Percentiles rank a stretch among this genome's conserved stretches.
phyloP scores from a whole-genome alignment of 2,329 filamentous ascomycete species.

The Fusarium liriodendri region DNA sequence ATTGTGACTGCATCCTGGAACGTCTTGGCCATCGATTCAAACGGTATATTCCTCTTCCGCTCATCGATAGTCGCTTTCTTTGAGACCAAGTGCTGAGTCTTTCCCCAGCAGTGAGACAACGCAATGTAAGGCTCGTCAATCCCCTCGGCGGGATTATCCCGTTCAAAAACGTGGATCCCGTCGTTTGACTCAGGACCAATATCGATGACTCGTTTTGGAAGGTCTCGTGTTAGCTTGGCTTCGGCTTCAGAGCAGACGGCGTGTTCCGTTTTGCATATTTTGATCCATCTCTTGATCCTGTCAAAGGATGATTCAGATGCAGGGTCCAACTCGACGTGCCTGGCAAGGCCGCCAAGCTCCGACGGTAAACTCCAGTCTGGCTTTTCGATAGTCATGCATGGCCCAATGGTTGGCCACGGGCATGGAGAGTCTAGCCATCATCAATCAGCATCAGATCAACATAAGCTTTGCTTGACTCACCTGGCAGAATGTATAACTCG shows the following conservation, averaged over 20 bases:
- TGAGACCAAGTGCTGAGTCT: slow-evolving; percentile 20
- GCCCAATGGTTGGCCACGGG: slow-evolving; percentile 37
- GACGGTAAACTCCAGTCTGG: slow-evolving; percentile 9
- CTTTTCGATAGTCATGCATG: slow-evolving; percentile 15
- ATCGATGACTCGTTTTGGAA: slow-evolving; percentile 36
- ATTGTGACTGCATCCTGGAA: slow-evolving; percentile 36
- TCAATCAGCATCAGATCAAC: neutral
- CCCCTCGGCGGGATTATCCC: slow-evolving; percentile 13
- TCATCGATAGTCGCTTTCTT: slow-evolving; percentile 17
- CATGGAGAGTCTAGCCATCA: neutral
- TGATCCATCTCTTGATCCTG: slow-evolving; percentile 33
- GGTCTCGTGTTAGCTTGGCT: neutral
- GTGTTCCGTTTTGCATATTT: slow-evolving; percentile 24
- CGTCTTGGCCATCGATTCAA: slow-evolving; percentile 20
- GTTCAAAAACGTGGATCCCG: slow-evolving; percentile 29
- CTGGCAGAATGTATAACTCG: slow-evolving; percentile 34
- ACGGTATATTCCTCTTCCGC: slow-evolving; percentile 35
- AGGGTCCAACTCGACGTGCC: slow-evolving; percentile 31
- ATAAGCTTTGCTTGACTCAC: neutral
- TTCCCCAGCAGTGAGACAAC: slow-evolving; percentile 40
- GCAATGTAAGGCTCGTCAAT: slow-evolving; percentile 31
- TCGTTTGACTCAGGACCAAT: slow-evolving; percentile 30
- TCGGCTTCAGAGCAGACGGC: slow-evolving; percentile 27
- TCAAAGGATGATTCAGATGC: slow-evolving; percentile 15
- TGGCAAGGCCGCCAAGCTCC: slow-evolving; percentile 19